Evolutionary conservation across 495 filamentous ascomycete species (phyloP), one percentile per base, ranked within the genome.

Genomic region (Oidiodendron maius): DNA sequence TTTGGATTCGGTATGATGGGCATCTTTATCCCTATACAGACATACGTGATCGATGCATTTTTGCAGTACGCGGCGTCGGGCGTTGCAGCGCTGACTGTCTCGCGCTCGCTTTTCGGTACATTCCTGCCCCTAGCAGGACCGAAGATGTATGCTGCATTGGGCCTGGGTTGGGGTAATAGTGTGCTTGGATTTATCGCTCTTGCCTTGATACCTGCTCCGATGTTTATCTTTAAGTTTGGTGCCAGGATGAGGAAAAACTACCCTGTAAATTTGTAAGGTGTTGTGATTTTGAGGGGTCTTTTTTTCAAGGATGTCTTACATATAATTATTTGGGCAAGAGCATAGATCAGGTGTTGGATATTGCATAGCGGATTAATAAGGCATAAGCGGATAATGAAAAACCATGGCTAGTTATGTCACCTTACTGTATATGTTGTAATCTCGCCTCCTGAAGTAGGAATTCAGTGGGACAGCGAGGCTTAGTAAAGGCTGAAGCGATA

Each of bases 31-130:
- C 68, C 70, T 11, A 70, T 80, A 48, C 71, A 72, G 46, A 78
- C 74, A 0, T 84, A 84, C 46, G 61, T 80, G 23, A 73, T 83
- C 18, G 80, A 84, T 50, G 70, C 68, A 18, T 82, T 77, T 54
- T 64, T 67, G 0, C 56, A 69, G 41, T 84, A 83, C 55, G 82
- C 84, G 0, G 82, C 84, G 4, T 77, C 70, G 10, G 71, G 70
- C 0, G 61, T 81, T 3, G 80, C 79, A 0, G 75, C 76, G 17
- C 68, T 74, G 40, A 80, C 76, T 0, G 71, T 78, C 2, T 62
- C 70, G 0, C 63, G 79, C 15, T 77, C 70, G 28, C 51, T 77
- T 9, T 67, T 79, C 13, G 80, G 76, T n/a, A 76, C 76, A 16
- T 61, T 77, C 44, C 56, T 82, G 16, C 78, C 80, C 2, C 63